A percentile compares a stretch with the other conserved stretches of the same genome.
Evolutionary conservation across 208 protist genomes (phyloP).

Genomic region (Crithidia fasciculata): DNA sequence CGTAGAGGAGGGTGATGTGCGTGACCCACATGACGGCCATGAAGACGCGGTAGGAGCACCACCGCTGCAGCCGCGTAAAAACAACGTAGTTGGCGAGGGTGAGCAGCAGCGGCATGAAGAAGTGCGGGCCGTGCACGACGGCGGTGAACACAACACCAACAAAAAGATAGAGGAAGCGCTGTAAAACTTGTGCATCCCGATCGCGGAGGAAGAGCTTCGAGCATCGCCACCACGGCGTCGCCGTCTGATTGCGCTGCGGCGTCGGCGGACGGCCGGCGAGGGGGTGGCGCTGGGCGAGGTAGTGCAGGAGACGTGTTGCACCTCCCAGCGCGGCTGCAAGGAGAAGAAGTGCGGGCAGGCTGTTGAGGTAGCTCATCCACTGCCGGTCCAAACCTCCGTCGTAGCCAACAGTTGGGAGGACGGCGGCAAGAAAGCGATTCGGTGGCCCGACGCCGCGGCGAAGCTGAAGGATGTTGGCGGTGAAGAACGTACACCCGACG

Average conservation of each 20-base stretch:
- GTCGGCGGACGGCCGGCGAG: background rate
- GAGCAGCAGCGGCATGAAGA: slow-evolving; percentile 36
- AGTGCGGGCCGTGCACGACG: slow-evolving; percentile 39
- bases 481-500: slow-evolving; percentile 6
- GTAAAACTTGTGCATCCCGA: background rate
- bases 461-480: slow-evolving; percentile 2
- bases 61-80: slow-evolving; percentile 45
- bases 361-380: slow-evolving; percentile 28
- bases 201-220: background rate
- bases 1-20: slow-evolving; percentile 47
- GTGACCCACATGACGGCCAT: slow-evolving; percentile 57
- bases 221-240: background rate
- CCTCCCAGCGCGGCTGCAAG: slow-evolving; percentile 12
- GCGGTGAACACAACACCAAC: slow-evolving; percentile 31
- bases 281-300: background rate
- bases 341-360: slow-evolving; percentile 23
- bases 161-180: background rate
- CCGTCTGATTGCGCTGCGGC: background rate
- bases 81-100: slow-evolving; percentile 46
- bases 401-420: slow-evolving; percentile 22
- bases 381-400: slow-evolving; percentile 27
- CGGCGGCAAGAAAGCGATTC: slow-evolving; percentile 1
- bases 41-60: slow-evolving; percentile 51
- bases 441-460: slow-evolving; percentile 9
- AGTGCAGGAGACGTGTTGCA: slow-evolving; percentile 12